phyloP scores from a whole-genome alignment of 495 filamentous ascomycete genomes.

The Letharia columbiana region DNA sequence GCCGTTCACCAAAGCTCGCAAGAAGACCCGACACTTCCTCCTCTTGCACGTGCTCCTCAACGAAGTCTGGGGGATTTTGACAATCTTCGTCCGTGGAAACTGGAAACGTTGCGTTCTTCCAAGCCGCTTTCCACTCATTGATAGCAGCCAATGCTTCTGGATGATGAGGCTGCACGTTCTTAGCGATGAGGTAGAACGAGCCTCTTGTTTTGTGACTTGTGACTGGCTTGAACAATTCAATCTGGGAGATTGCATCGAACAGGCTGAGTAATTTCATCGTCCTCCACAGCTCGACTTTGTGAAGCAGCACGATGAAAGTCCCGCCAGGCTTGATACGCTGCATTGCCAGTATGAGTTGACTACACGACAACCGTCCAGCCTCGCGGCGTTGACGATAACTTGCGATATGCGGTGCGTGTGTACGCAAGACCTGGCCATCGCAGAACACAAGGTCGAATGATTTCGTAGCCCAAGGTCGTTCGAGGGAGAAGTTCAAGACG shows the following conservation, averaged over 20 bases:
- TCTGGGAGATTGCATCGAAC: slow-evolving; percentile 37
- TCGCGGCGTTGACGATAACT: slow-evolving; percentile 36
- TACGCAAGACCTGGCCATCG: no score
- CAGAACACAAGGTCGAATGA: no score
- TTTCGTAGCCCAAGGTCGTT: no score
- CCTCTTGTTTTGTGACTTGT: slow-evolving; percentile 36
- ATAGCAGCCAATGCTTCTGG: slow-evolving; percentile 34
- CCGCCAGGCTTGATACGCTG: slow-evolving; percentile 35
- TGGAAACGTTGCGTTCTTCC: slow-evolving; percentile 41
- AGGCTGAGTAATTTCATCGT: slow-evolving; percentile 33
- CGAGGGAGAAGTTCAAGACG: no score
- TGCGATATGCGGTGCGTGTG: slow-evolving; percentile 1
- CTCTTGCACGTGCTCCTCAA: no score
- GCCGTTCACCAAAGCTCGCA: no score
- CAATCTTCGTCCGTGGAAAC: slow-evolving; percentile 19
- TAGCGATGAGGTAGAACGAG: slow-evolving; percentile 51
- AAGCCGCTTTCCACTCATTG: slow-evolving; percentile 35
- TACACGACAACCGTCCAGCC: slow-evolving; percentile 30
- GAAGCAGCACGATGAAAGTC: slow-evolving; percentile 38
- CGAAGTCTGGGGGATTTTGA: no score
- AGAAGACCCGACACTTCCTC: no score
- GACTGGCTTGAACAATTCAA: slow-evolving; percentile 43
- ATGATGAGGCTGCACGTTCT: slow-evolving; percentile 32
- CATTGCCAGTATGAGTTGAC: slow-evolving; percentile 39
- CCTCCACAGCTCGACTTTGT: slow-evolving; percentile 37